A percentile compares a stretch with the other conserved stretches of the same genome.
phyloP scores from a whole-genome alignment of 768 basidiomycete species.

The Lactarius sanguifluus region DNA sequence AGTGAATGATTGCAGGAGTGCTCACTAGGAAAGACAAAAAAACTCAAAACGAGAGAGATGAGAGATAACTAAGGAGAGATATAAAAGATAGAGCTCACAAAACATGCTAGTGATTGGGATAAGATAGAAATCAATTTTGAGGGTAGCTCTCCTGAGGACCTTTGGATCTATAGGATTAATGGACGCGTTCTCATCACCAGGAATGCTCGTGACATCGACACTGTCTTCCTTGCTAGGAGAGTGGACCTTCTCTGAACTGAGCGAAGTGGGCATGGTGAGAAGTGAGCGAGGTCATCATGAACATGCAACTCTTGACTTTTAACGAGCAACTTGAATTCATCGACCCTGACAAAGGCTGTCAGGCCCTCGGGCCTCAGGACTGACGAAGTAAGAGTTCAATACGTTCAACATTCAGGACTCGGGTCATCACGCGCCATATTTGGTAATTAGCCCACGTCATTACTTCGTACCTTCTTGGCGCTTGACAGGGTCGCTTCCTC shows the following conservation, averaged over 20 bases:
- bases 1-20: background rate
- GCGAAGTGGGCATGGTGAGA: background rate
- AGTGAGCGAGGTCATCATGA: background rate
- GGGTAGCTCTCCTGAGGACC: slow-evolving; percentile 3
- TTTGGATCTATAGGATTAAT: background rate
- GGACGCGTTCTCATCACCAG: slow-evolving; percentile 18
- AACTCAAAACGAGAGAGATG: background rate
- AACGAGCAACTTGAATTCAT: background rate
- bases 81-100: slow-evolving; percentile 2
- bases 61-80: background rate
- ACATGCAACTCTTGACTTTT: background rate
- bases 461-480: too few relatives aligned
- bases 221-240: slow-evolving; percentile 6
- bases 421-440: too few relatives aligned
- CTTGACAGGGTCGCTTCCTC: too few relatives aligned
- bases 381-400: too few relatives aligned
- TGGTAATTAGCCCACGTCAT: too few relatives aligned
- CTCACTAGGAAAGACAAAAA: slow-evolving; percentile 22
- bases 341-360: too few relatives aligned
- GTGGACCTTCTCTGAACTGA: background rate
- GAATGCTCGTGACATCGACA: background rate
- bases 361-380: too few relatives aligned
- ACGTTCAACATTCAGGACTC: too few relatives aligned
- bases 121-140: slow-evolving; percentile 18
- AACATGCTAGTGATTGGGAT: slow-evolving; percentile 7